A percentile compares a stretch with the other conserved stretches of the same genome.
These are phyloP conservation scores for Spongospora subterranea DNA, from an alignment of 208 protist species.

Conservation along the genomic window DNA sequence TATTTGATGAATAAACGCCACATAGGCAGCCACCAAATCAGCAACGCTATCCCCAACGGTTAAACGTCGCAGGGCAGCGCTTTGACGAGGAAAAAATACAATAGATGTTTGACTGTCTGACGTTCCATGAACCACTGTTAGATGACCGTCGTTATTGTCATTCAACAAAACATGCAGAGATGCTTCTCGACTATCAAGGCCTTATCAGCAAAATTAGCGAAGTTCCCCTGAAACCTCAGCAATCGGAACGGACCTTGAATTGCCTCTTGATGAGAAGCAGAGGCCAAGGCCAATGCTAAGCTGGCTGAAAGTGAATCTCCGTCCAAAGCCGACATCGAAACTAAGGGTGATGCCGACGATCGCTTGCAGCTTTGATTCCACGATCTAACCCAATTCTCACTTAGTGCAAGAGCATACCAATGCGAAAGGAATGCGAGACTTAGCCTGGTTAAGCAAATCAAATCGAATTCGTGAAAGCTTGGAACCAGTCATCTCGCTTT, in stretches of 20 bases:
- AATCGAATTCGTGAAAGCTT: neutral
- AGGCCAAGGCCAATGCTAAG: neutral
- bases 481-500: neutral
- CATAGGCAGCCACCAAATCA: neutral
- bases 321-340: neutral
- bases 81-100: slow-evolving; percentile 1
- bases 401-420: neutral
- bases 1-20: neutral
- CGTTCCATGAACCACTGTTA: neutral
- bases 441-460: neutral
- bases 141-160: neutral
- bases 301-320: neutral
- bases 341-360: neutral
- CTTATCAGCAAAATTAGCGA: neutral
- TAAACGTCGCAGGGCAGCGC: neutral
- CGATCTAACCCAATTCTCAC: neutral
- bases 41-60: neutral
- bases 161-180: neutral
- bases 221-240: neutral
- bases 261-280: neutral
- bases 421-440: neutral
- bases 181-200: neutral
- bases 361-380: neutral
- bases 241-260: neutral
- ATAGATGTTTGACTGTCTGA: neutral